Evolutionary conservation across 2,329 filamentous ascomycete genomes (phyloP), one percentile per base, ranked within the genome.

Genomic region (Clathrospora elynae): DNA sequence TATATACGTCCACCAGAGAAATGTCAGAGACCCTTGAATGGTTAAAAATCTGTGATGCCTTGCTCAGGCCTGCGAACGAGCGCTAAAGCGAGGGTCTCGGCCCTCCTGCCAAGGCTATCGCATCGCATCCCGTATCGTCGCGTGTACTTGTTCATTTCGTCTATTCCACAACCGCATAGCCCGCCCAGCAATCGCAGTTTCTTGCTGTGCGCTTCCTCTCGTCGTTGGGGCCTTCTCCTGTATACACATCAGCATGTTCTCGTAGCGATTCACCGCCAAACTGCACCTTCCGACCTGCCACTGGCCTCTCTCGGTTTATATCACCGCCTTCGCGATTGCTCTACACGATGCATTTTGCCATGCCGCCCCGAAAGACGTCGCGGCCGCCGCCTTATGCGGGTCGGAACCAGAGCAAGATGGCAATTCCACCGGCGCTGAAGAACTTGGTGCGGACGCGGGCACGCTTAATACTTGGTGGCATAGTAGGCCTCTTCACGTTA

Each of bases 361-460:
- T 95, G 61, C 90, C 90, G 41, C 83, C 89, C 62, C 86, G 90
- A 71, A 95, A 92, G 74, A 84, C 81, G 64, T 92, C 88, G 55
- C 84, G 86, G 65, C 83, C 87, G 55, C 82, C 84, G 55, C 84
- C 86, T 19, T 92, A 88, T 72, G 78, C 79, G 53, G 77, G 81
- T 33, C 79, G 83, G 62, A 78, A 80, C 53, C 74, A 83, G 62
- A 58, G 46, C 20, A 43, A 46, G n/a, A 43, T 62, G 25, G 49
- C 51, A 7, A 50, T 67, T 16, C 66, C 66, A n/a, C 69, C 80
- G 51, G 69, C 82, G 33, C 61, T 75, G 47, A 63, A 82, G 40
- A 65, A 65, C 17, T 40, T 68, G 14, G 46, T 71, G 51, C 81
- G 87, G 50, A 46, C 31, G 79, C 82, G 56, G 82, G 79, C 62